Conservation (phyloP, 768 basidiomycete species). For the Chalciporus chontae region DNA sequence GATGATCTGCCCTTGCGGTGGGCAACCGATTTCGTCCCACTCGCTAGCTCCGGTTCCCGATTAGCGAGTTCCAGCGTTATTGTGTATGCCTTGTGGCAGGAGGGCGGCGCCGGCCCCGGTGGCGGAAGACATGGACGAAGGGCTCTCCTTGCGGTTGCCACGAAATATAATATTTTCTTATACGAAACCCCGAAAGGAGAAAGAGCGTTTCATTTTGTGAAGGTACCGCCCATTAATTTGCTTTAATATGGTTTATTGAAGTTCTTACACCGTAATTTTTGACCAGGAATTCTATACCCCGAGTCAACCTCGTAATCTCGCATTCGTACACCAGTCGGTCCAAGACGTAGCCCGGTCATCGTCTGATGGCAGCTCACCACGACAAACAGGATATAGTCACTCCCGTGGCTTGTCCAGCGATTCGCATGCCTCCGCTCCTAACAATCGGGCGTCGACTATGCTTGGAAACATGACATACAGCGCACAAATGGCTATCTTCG, state of each 20-base stretch:
- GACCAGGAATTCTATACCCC: slow-evolving; percentile 82
- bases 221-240: slow-evolving; percentile 40
- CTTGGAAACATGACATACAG: slow-evolving; percentile 49
- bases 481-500: slow-evolving; percentile 74
- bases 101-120: slow-evolving; percentile 46
- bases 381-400: slow-evolving; percentile 32
- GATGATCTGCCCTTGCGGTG: slow-evolving; percentile 74
- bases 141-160: slow-evolving; percentile 68
- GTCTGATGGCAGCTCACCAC: slow-evolving; percentile 37
- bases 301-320: slow-evolving; percentile 56
- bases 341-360: slow-evolving; percentile 46
- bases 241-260: neutral
- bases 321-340: slow-evolving; percentile 68
- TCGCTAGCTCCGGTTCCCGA: slow-evolving; percentile 67
- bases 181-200: slow-evolving; percentile 84
- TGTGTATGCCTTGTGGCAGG: slow-evolving; percentile 67
- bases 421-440: slow-evolving; percentile 31
- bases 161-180: slow-evolving; percentile 66
- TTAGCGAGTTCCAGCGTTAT: slow-evolving; percentile 54
- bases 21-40: slow-evolving; percentile 83
- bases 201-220: slow-evolving; percentile 77
- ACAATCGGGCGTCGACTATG: slow-evolving; percentile 25
- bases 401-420: slow-evolving; percentile 41
- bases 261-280: slow-evolving; percentile 1
- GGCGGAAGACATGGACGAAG: slow-evolving; percentile 43